These are phyloP conservation scores for Colletotrichum salicis DNA, from an alignment of 2,329 filamentous ascomycete genomes.

Conservation along the genomic window DNA sequence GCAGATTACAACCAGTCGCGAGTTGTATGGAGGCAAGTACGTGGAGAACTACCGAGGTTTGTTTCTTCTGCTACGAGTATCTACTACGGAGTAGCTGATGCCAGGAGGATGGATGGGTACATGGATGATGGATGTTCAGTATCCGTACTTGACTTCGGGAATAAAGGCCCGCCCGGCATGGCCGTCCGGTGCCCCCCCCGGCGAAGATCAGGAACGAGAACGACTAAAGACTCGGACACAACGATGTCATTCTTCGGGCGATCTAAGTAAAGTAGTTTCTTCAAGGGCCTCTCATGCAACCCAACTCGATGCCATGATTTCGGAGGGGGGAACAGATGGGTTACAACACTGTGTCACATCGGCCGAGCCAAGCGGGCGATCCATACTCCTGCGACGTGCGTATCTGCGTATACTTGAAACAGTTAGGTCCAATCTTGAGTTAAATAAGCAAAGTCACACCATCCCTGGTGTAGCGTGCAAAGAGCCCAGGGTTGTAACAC, in stretches of 20 bases:
- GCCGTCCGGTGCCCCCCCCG: too few relatives aligned
- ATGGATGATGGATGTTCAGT: neutral
- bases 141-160: neutral
- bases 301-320: neutral
- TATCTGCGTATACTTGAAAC: constrained; percentile 24
- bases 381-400: constrained; percentile 14
- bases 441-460: constrained; percentile 21
- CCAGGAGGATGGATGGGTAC: neutral
- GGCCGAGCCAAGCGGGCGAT: constrained; percentile 18
- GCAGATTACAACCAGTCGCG: neutral
- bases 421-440: constrained; percentile 22
- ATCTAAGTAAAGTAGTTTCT: constrained; percentile 17
- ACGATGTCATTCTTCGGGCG: neutral
- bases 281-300: neutral
- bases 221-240: neutral
- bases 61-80: neutral
- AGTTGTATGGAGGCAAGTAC: neutral
- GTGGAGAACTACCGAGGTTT: constrained; percentile 2
- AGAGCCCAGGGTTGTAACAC: neutral
- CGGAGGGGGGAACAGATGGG: constrained; percentile 3
- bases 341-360: constrained; percentile 29
- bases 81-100: too few relatives aligned
- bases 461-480: constrained; percentile 16
- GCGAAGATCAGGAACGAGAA: neutral
- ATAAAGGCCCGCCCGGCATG: neutral